Evolutionary conservation across 202 grass and related monocot genomes (phyloP).

Genomic region (Zoysia matrella): DNA sequence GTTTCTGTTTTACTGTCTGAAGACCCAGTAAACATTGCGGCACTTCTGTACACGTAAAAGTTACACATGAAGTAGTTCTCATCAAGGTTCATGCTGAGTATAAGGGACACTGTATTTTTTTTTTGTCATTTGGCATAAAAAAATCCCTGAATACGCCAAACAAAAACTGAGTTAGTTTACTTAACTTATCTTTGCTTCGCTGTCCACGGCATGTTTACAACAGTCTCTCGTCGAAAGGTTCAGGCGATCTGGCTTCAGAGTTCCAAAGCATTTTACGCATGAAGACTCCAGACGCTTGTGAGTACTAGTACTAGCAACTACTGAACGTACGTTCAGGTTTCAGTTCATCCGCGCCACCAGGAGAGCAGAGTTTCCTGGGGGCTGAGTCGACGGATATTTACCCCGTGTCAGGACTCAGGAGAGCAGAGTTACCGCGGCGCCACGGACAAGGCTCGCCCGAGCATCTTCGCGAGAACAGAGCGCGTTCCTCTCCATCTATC

Average conservation of each 20-base stretch:
- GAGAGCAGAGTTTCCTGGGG: too few species aligned
- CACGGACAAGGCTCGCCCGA: too few species aligned
- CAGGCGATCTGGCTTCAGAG: background rate
- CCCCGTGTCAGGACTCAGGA: too few species aligned
- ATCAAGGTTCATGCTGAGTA: constrained; percentile 3
- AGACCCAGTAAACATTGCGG: background rate
- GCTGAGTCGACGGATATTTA: too few species aligned
- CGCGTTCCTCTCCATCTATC: too few species aligned
- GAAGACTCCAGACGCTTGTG: background rate
- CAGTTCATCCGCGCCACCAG: too few species aligned
- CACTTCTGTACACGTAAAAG: background rate
- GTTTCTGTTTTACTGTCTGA: background rate
- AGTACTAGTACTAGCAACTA: background rate
- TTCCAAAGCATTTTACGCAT: background rate
- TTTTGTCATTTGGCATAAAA: constrained; percentile 18
- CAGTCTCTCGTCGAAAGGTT: background rate
- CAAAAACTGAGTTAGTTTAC: background rate
- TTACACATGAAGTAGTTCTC: background rate
- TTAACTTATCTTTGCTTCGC: background rate
- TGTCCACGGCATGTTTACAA: background rate
- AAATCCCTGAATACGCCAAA: background rate
- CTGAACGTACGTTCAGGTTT: constrained; percentile 2
- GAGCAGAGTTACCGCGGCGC: too few species aligned
- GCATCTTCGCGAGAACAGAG: too few species aligned
- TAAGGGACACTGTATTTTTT: too few species aligned